phyloP scores from a whole-genome alignment of 2,329 filamentous ascomycete genomes.

The Penicillium thymicola region DNA sequence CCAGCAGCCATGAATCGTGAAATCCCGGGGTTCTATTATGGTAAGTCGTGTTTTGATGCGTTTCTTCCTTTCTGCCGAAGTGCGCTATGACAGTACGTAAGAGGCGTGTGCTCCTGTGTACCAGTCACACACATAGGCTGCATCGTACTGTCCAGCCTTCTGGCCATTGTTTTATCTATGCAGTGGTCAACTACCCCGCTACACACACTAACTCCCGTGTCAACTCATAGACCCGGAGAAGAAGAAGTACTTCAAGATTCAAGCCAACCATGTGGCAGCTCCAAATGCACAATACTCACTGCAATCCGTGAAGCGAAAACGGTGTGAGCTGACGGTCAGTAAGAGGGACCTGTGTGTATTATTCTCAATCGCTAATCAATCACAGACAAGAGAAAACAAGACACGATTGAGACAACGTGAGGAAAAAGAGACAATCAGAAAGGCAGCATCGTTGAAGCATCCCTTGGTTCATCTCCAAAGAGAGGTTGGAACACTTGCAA shows the following conservation, averaged over 20 bases:
- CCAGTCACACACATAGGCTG: background rate
- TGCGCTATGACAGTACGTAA: background rate
- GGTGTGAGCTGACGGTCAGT: conserved; percentile 42
- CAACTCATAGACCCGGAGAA: conserved; percentile 46
- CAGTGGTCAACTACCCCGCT: background rate
- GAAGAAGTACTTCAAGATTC: conserved; percentile 66
- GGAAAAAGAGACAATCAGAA: conserved; percentile 35
- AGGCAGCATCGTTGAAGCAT: conserved; percentile 27
- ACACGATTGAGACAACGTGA: conserved; percentile 26
- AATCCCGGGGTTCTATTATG: conserved; percentile 36
- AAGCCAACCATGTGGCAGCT: conserved; percentile 52
- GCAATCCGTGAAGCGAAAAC: conserved; percentile 58
- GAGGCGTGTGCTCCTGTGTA: background rate
- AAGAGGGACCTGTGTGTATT: background rate
- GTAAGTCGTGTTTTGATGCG: conserved; percentile 17
- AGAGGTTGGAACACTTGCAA: conserved; percentile 27
- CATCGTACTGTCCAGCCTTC: background rate
- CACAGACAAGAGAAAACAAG: conserved; percentile 30
- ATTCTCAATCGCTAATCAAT: conserved; percentile 8
- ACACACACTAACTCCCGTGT: background rate
- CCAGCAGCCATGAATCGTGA: conserved; percentile 26
- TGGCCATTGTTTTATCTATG: background rate
- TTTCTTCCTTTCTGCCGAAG: background rate
- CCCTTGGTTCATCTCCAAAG: conserved; percentile 29
- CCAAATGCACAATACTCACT: conserved; percentile 53